Evolutionary conservation across 495 filamentous ascomycete species (phyloP), one percentile per base, ranked within the genome.

Genomic region (Aspergillus leporis): DNA sequence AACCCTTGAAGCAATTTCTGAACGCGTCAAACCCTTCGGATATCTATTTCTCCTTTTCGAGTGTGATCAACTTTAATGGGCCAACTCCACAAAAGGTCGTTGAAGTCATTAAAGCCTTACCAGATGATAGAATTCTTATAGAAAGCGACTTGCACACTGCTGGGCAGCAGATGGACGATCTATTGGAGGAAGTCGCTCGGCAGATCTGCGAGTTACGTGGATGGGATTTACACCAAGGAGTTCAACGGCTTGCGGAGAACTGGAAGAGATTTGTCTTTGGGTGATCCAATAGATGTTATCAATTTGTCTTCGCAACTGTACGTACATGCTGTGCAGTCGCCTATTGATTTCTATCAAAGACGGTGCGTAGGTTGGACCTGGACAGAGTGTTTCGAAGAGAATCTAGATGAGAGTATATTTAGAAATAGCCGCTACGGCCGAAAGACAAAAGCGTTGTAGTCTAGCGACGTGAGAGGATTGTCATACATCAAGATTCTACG

Each of bases 71-170:
- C 67, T 85, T 96, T 61, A 80, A 80, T 0, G 83, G 82, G 4
- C 67, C 76, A 9, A 78, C 81, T 14, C 74, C 78, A 8, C 58
- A 70, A 32, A 87, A 83, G 62, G 76, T 83, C 5, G 63, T 77
- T 51, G 83, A 87, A 14, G 86, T 91, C n/a, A 84, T 98, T 48
- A 84, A 83, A 59, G 80, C 79, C 3, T 74, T 94, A 5, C 93
- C 94, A 0, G 85, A 91, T 63, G 85, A 95, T 62, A 79, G 84
- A 40, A 75, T 98, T 12, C 80, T 98, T 18, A 78, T 93, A 5
- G 94, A 98, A 72, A 97, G 92, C 70, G 94, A 98, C 71, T 68
- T 96, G 45, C 93, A 98, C 68, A 84, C 75, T 16, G 95, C 94
- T 5, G 94, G 94, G 5, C 80, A 84, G 8, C 72, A 83, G 58